These are phyloP conservation scores for Agastache rugosa DNA, from an alignment of 257 asterid genomes.

Conservation along the genomic window DNA sequence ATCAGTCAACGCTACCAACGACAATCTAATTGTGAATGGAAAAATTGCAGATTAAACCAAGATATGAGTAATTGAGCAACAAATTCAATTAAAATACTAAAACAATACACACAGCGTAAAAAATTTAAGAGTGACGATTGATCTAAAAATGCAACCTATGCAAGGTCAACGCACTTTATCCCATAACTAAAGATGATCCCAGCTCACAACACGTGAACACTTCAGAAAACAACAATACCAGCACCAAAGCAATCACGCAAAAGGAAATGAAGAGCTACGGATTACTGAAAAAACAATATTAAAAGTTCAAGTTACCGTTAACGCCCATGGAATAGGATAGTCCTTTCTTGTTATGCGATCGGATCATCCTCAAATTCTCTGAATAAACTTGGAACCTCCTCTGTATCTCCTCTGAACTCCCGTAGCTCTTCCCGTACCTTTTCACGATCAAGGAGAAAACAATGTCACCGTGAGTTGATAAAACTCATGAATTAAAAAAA, in stretches of 20 bases:
- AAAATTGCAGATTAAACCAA: slow-evolving; percentile 16
- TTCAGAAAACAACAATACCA: background rate
- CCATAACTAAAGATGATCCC: background rate
- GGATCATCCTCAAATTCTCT: slow-evolving; percentile 70
- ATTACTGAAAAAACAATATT: background rate
- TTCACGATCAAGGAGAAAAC: background rate
- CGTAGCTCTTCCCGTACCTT: slow-evolving; percentile 82
- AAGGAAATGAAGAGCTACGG: background rate
- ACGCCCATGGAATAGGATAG: slow-evolving; percentile 80
- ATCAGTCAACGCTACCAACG: background rate
- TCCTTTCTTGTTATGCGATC: slow-evolving; percentile 85
- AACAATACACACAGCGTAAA: background rate
- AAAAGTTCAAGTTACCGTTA: slow-evolving; percentile 52
- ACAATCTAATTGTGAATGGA: background rate
- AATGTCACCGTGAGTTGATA: background rate
- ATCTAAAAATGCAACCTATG: background rate
- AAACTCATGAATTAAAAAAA: background rate
- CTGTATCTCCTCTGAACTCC: slow-evolving; percentile 68
- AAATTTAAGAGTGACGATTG: slow-evolving; percentile 9
- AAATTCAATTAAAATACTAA: slow-evolving; percentile 15
- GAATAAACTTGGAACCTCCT: slow-evolving; percentile 68
- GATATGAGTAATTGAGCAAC: background rate
- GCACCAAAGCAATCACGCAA: background rate
- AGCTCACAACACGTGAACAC: background rate
- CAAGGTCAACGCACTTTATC: slow-evolving; percentile 23